A percentile compares a stretch with the other conserved stretches of the same genome.
Evolutionary conservation across 192 early-diverging fungal species (phyloP).

Genomic region (Backusella westeae): DNA sequence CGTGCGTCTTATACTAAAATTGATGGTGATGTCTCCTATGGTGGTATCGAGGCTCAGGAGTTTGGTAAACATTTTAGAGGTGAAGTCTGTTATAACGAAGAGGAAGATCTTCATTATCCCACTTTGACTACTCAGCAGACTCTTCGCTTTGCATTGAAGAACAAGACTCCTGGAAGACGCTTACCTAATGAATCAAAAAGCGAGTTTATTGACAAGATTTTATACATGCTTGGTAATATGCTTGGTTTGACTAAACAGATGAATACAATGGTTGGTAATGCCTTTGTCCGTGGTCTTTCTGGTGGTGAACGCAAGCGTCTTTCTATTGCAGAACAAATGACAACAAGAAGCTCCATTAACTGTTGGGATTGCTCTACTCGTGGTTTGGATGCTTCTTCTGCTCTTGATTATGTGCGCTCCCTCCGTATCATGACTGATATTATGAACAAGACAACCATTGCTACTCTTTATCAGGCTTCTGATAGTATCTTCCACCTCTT

Average conservation of each 20-base stretch:
- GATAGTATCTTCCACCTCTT: slow-evolving; percentile 65
- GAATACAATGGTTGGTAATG: slow-evolving; percentile 65
- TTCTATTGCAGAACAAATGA: slow-evolving; percentile 72
- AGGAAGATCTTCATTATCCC: slow-evolving; percentile 56
- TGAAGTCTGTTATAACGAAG: slow-evolving; percentile 77
- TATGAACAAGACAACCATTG: slow-evolving; percentile 56
- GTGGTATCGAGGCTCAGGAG: slow-evolving; percentile 63
- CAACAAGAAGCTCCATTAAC: slow-evolving; percentile 56
- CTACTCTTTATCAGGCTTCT: slow-evolving; percentile 73
- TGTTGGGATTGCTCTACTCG: slow-evolving; percentile 72
- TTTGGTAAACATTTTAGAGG: slow-evolving; percentile 63
- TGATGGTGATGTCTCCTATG: slow-evolving; percentile 59
- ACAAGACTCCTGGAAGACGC: slow-evolving; percentile 59
- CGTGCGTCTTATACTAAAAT: slow-evolving; percentile 42
- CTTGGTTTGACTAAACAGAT: slow-evolving; percentile 58
- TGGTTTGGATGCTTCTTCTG: slow-evolving; percentile 76
- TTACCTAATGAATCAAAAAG: slow-evolving; percentile 33
- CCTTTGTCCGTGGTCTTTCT: slow-evolving; percentile 69
- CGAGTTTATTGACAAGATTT: slow-evolving; percentile 34
- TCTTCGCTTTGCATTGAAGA: slow-evolving; percentile 74
- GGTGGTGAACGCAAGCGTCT: slow-evolving; percentile 77
- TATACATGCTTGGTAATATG: slow-evolving; percentile 53
- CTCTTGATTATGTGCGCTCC: slow-evolving; percentile 72
- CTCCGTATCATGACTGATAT: slow-evolving; percentile 71
- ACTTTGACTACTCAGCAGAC: slow-evolving; percentile 76